phyloP scores from a whole-genome alignment of 2,329 filamentous ascomycete genomes.

The Fusarium udum region DNA sequence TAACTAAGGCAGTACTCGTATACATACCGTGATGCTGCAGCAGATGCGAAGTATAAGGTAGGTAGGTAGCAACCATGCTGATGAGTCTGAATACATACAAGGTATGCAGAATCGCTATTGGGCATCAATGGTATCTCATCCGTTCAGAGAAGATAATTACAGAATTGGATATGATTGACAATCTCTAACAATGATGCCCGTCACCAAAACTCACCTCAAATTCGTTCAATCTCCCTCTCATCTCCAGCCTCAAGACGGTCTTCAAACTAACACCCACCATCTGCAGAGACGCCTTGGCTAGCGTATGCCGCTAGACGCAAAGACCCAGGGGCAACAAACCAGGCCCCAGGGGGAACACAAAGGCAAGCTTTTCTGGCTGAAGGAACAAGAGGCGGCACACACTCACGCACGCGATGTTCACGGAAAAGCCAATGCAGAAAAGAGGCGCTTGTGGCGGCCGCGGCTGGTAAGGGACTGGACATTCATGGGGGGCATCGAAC shows the following conservation, averaged over 20 bases:
- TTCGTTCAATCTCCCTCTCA: slow-evolving; percentile 18
- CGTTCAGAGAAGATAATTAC: not conserved
- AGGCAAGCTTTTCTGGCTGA: not conserved
- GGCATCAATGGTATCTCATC: not conserved
- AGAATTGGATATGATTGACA: slow-evolving; percentile 8
- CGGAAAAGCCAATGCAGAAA: slow-evolving; percentile 15
- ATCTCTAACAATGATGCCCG: slow-evolving; percentile 5
- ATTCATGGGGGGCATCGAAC: slow-evolving; percentile 17
- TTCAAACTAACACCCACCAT: slow-evolving; percentile 29
- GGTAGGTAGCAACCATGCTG: not conserved
- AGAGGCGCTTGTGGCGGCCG: slow-evolving; percentile 40
- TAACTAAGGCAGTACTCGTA: not conserved
- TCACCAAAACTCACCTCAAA: slow-evolving; percentile 17
- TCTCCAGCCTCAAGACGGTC: slow-evolving; percentile 20
- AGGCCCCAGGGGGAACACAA: not conserved
- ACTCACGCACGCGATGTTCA: slow-evolving; percentile 1
- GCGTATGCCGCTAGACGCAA: slow-evolving; percentile 20
- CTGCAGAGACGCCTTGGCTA: slow-evolving; percentile 33
- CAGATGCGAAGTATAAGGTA: not conserved
- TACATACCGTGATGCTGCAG: not conserved
- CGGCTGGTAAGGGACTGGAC: slow-evolving; percentile 16
- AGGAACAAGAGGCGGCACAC: slow-evolving; percentile 4
- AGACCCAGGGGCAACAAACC: slow-evolving; percentile 21
- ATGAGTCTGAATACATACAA: not conserved
- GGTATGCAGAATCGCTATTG: not conserved